Conservation (phyloP, 495 filamentous ascomycete genomes). For the Clohesyomyces aquaticus region DNA sequence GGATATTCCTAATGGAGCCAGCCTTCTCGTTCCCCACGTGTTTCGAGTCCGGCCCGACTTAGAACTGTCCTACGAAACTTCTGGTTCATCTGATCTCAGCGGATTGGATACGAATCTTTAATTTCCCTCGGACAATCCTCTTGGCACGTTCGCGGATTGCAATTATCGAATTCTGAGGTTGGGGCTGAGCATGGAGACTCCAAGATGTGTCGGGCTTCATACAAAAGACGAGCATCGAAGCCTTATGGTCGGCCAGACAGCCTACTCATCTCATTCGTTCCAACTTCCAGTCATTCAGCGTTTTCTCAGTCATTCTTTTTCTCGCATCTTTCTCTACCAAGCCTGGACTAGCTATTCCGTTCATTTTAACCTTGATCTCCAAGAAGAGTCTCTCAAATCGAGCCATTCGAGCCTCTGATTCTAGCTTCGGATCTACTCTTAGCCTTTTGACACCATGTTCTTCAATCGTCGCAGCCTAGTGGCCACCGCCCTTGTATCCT, state of each 20-base stretch:
- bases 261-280: background rate
- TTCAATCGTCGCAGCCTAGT: slow-evolving; percentile 5
- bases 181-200: background rate
- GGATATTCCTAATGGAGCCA: background rate
- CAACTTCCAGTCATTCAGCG: background rate
- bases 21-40: background rate
- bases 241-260: background rate
- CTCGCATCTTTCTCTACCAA: background rate
- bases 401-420: no score
- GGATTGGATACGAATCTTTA: background rate
- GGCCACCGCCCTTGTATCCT: slow-evolving; percentile 6
- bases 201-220: background rate
- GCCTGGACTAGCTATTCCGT: background rate
- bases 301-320: background rate
- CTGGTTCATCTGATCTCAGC: background rate
- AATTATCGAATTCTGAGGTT: no score
- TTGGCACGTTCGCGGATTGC: no score
- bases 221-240: background rate
- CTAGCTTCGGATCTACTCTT: no score
- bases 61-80: background rate
- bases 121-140: background rate
- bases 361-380: background rate
- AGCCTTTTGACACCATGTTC: slow-evolving; percentile 20
- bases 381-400: no score
- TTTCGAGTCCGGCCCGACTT: background rate